Conservation (phyloP, 345 rosid genomes). For the Boechera stricta region DNA sequence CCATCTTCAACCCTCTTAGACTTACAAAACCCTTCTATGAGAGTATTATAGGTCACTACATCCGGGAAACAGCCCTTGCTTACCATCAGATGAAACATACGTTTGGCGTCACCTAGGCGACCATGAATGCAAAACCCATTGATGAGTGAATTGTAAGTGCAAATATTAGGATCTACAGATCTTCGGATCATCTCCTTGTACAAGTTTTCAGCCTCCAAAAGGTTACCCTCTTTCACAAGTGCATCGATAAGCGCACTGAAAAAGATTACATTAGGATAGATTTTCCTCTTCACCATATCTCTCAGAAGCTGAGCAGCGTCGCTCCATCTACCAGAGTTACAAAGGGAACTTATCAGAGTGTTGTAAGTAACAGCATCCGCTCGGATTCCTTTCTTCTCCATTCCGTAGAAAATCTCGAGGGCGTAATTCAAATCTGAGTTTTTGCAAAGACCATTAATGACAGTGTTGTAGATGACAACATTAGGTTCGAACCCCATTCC, state of each 20-base stretch:
- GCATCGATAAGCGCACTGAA: slow-evolving; percentile 33
- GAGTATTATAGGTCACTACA: slow-evolving; percentile 34
- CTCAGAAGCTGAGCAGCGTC: slow-evolving; percentile 19
- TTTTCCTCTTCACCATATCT: slow-evolving; percentile 28
- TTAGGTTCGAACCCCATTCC: slow-evolving; percentile 18
- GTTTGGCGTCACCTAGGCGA: slow-evolving; percentile 11
- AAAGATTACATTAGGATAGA: slow-evolving; percentile 13
- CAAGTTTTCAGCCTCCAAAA: slow-evolving; percentile 23
- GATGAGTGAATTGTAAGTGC: slow-evolving; percentile 36
- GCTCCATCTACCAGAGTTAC: slow-evolving; percentile 34
- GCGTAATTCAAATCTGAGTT: slow-evolving; percentile 20
- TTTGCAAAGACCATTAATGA: slow-evolving; percentile 37
- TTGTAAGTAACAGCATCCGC: slow-evolving; percentile 34
- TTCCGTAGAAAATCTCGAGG: not conserved
- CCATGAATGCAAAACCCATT: slow-evolving; percentile 34
- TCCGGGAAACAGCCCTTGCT: slow-evolving; percentile 27
- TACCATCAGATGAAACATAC: slow-evolving; percentile 20
- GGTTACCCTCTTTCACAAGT: slow-evolving; percentile 15
- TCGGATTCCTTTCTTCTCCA: slow-evolving; percentile 29
- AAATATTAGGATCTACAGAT: slow-evolving; percentile 24
- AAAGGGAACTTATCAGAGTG: not conserved
- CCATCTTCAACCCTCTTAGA: slow-evolving; percentile 35
- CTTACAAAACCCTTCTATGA: slow-evolving; percentile 35
- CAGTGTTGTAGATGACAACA: slow-evolving; percentile 35
- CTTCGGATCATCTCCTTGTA: slow-evolving; percentile 36